Conservation (phyloP, 805 yeast genomes). For the Groenewaldozyma tartarivorans region DNA sequence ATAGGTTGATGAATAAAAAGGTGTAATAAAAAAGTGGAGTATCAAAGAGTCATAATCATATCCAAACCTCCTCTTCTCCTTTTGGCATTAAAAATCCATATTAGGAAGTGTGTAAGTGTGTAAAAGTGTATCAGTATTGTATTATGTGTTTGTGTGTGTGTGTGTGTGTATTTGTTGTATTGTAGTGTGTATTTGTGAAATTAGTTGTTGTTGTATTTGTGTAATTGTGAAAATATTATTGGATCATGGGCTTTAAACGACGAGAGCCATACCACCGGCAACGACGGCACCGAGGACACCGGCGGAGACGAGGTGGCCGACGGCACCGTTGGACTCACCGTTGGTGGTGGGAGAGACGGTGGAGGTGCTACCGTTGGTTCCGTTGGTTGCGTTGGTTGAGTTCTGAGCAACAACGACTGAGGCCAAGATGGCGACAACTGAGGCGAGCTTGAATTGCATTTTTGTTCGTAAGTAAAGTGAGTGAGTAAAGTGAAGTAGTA, state of each 20-base stretch:
- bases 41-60: no score
- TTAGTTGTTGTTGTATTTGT: neutral
- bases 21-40: no score
- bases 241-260: constrained; percentile 22
- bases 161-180: no score
- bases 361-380: constrained; percentile 18
- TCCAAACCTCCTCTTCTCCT: no score
- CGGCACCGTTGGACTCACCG: constrained; percentile 22
- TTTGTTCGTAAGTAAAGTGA: constrained; percentile 7
- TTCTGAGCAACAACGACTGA: constrained; percentile 22
- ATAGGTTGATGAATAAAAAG: no score
- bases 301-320: constrained; percentile 26
- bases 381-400: constrained; percentile 14
- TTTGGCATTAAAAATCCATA: no score
- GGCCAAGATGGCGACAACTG: constrained; percentile 20
- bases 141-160: no score
- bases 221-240: neutral
- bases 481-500: neutral
- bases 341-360: constrained; percentile 19
- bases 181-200: no score
- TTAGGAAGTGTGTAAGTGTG: no score
- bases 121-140: no score
- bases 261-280: constrained; percentile 31
- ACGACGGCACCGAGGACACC: constrained; percentile 32
- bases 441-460: constrained; percentile 26